A percentile compares a stretch with the other conserved stretches of the same genome.
phyloP scores from a whole-genome alignment of 2,329 filamentous ascomycete genomes.

The Xylaria sp. region DNA sequence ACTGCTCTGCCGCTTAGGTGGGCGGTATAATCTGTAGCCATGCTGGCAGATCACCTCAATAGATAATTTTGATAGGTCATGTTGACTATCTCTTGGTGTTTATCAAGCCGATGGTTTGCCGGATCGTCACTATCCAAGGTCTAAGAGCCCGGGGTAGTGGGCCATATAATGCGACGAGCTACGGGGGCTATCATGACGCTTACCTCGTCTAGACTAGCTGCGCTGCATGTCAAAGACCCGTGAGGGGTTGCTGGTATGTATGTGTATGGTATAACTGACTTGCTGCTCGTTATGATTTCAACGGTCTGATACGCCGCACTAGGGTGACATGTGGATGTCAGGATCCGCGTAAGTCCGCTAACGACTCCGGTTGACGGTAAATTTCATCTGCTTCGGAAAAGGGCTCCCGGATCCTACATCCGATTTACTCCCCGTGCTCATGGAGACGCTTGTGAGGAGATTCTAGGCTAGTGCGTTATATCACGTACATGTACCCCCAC shows the following conservation, averaged over 20 bases:
- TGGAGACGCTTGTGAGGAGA: constrained; percentile 12
- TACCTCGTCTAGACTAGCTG: constrained; percentile 15
- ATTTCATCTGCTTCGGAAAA: constrained; percentile 21
- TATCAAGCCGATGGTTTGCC: no score
- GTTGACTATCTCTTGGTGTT: constrained; percentile 4
- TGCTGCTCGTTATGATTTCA: constrained; percentile 11
- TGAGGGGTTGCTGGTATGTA: neutral
- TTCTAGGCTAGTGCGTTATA: constrained; percentile 7
- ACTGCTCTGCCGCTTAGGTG: neutral
- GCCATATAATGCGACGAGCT: neutral
- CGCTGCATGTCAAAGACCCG: neutral
- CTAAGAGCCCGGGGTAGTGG: constrained; percentile 16
- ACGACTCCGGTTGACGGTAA: constrained; percentile 27
- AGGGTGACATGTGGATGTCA: constrained; percentile 13
- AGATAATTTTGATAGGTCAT: neutral
- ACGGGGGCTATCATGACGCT: neutral
- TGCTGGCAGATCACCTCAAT: neutral
- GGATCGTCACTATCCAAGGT: constrained; percentile 8
- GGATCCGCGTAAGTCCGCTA: neutral
- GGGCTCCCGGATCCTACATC: neutral
- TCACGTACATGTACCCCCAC: constrained; percentile 1
- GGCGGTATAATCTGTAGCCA: neutral
- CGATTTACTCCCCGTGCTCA: constrained; percentile 14
- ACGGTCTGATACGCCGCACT: constrained; percentile 10
- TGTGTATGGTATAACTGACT: neutral